Evolutionary conservation across 2,329 filamentous ascomycete genomes (phyloP), one percentile per base, ranked within the genome.

Genomic region (Boeremia exigua): DNA sequence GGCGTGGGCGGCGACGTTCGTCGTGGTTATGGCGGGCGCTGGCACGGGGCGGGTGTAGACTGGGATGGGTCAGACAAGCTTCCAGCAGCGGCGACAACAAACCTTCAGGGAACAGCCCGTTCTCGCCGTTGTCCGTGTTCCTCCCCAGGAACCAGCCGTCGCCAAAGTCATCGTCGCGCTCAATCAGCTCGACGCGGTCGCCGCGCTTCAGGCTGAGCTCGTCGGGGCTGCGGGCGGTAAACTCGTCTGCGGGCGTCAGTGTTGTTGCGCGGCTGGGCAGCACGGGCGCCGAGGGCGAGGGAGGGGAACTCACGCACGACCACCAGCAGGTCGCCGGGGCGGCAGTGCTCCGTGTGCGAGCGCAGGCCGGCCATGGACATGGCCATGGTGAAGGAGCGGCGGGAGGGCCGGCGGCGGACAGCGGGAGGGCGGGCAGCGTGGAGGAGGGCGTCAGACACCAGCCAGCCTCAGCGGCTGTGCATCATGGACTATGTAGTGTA

Each of bases 131-230:
- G 62, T 84, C 81, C 64, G 91, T 77, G 76, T 94, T 90, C 69
- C 86, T 86, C 58, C 91, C 86, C 68, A 94, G 75, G 72, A 90
- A 96, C 91, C 90, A 93, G 49, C 91, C 91, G 75, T 96, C 91
- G 58, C 90, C 90, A 74, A 95, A 96, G 73, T 95, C 91, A 74
- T 95, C 91, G 73, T 95, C 91, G 68, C 90, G 85, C 78, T 95
- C 91, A 61, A 94, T 86, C 60, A 96, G 79, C 78, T 94, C 89
- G 59, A 96, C 88, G 61, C 89, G 86, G 69, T 95, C 90, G 66
- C 90, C 93, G 71, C 96, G 96, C 51, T 86, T 82, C 63, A 99
- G 82, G 66, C 87, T 96, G 71, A 99, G 83, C 81, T 99, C 95
- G 78, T 99, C 95, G 54, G 91, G 89, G 76, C 92, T 96, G 65